Evolutionary conservation across 257 asterid genomes (phyloP).

Genomic region (Vinca minor): DNA sequence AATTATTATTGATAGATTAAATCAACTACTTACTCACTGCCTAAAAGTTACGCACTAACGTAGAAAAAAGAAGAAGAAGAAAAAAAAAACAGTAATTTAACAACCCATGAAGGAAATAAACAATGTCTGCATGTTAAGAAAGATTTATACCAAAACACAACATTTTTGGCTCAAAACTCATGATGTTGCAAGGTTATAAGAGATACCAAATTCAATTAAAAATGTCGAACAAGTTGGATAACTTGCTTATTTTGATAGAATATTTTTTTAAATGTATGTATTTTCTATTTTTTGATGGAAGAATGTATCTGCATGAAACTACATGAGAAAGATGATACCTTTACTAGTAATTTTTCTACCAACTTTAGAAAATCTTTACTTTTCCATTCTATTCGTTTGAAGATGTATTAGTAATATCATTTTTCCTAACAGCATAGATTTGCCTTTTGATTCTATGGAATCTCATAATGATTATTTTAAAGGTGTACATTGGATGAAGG

Average conservation of each 20-base stretch:
- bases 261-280: too few relatives aligned
- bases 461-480: not conserved
- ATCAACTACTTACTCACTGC: too few relatives aligned
- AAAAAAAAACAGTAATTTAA: too few relatives aligned
- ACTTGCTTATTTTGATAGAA: not conserved
- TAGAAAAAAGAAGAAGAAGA: too few relatives aligned
- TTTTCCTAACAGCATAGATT: not conserved
- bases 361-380: not conserved
- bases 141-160: not conserved
- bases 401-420: not conserved
- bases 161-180: not conserved
- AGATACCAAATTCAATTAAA: not conserved
- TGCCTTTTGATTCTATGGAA: not conserved
- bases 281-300: too few relatives aligned
- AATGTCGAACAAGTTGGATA: not conserved
- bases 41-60: too few relatives aligned
- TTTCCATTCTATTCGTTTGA: not conserved
- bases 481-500: too few relatives aligned
- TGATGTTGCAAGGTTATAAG: not conserved
- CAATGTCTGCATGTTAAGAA: too few relatives aligned
- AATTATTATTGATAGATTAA: too few relatives aligned
- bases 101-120: too few relatives aligned
- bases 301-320: not conserved
- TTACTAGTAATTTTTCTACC: not conserved
- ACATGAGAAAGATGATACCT: not conserved